A percentile compares a stretch with the other conserved stretches of the same genome.
Evolutionary conservation across 108 stramenopile species (phyloP).

Genomic region (Phaeodactylum tricornutum): DNA sequence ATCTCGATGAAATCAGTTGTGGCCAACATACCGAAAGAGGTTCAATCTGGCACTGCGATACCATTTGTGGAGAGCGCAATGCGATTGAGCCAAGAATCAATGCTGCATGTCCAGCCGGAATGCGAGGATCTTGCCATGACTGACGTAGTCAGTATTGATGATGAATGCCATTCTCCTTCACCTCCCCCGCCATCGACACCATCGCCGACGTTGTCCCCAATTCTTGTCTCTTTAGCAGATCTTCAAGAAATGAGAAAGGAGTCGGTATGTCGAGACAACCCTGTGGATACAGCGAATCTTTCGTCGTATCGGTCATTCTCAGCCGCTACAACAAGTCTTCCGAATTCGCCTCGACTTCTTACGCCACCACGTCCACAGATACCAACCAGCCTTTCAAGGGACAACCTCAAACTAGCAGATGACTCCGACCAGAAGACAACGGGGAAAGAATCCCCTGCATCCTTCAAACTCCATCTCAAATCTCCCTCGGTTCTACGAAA

Average conservation of each 20-base stretch:
- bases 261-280: not conserved
- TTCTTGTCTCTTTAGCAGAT: slow-evolving; percentile 60
- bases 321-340: too few relatives aligned
- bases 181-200: slow-evolving; percentile 55
- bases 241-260: slow-evolving; percentile 25
- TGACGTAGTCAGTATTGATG: not conserved
- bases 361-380: too few relatives aligned
- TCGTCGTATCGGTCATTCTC: not conserved
- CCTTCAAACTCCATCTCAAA: too few relatives aligned
- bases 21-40: slow-evolving; percentile 3
- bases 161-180: slow-evolving; percentile 26
- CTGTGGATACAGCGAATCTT: not conserved
- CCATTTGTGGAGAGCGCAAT: slow-evolving; percentile 2
- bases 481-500: too few relatives aligned
- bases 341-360: too few relatives aligned
- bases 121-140: not conserved
- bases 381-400: too few relatives aligned
- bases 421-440: too few relatives aligned
- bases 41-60: slow-evolving; percentile 4
- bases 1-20: slow-evolving; percentile 4
- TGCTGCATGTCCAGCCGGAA: not conserved
- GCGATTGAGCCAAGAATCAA: not conserved
- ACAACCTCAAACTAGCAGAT: too few relatives aligned
- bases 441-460: too few relatives aligned
- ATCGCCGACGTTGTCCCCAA: slow-evolving; percentile 61